phyloP scores from a whole-genome alignment of 108 stramenopile genomes.

The Cyclotella distinguenda region DNA sequence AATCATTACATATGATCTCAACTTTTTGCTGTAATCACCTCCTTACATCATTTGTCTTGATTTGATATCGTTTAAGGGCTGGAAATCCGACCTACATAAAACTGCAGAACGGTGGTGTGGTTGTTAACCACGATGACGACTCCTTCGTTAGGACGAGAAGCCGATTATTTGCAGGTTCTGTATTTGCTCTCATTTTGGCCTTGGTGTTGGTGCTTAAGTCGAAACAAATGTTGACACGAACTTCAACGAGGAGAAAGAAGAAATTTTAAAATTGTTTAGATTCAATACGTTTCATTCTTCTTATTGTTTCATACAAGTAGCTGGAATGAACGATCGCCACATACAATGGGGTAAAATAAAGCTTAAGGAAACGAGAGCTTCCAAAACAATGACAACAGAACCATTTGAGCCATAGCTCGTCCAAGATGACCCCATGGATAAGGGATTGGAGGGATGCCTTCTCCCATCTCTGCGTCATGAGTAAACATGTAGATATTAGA shows the following conservation, averaged over 20 bases:
- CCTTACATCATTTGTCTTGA: background rate
- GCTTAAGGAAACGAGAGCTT: slow-evolving; percentile 67
- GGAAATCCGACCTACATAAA: slow-evolving; percentile 39
- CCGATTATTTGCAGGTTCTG: slow-evolving; percentile 3
- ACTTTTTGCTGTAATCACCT: background rate
- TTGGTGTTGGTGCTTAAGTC: slow-evolving; percentile 6
- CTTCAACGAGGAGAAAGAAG: background rate
- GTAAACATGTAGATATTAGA: slow-evolving; percentile 92
- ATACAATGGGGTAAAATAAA: background rate
- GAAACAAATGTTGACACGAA: background rate
- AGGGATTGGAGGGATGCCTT: slow-evolving; percentile 51
- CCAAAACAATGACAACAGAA: slow-evolving; percentile 72
- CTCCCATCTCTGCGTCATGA: slow-evolving; percentile 75
- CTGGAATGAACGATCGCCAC: too few species aligned
- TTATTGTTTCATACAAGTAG: background rate
- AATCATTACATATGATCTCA: too few species aligned
- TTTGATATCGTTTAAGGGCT: background rate
- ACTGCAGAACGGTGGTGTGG: slow-evolving; percentile 7
- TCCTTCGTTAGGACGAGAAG: background rate
- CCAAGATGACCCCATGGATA: slow-evolving; percentile 73
- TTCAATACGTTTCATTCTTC: too few species aligned
- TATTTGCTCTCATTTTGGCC: slow-evolving; percentile 3
- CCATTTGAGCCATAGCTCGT: slow-evolving; percentile 69
- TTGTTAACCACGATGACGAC: background rate
- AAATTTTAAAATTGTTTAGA: too few species aligned